phyloP scores from a whole-genome alignment of 257 asterid genomes.

The Pogostemon cablin region DNA sequence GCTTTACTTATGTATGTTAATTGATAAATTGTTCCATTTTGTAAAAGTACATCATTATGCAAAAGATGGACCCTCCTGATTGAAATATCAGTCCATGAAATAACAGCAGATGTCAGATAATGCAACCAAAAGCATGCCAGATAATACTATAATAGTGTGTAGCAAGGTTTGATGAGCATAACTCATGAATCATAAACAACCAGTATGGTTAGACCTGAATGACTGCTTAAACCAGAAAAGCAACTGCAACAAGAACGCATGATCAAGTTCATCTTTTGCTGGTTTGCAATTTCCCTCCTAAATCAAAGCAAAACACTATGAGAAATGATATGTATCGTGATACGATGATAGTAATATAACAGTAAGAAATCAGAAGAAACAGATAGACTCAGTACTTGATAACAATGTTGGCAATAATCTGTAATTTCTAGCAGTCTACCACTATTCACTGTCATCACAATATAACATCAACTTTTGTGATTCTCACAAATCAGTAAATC shows the following conservation, averaged over 20 bases:
- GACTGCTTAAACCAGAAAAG: slow-evolving; percentile 98
- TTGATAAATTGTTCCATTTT: slow-evolving; percentile 1
- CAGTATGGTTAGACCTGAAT: slow-evolving; percentile 61
- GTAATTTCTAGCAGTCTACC: neutral
- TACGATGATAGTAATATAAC: slow-evolving; percentile 13
- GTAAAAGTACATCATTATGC: slow-evolving; percentile 16
- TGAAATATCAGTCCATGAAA: slow-evolving; percentile 13
- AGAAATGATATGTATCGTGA: slow-evolving; percentile 29
- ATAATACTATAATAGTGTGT: slow-evolving; percentile 18
- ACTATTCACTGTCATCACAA: neutral
- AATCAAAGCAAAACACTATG: slow-evolving; percentile 32
- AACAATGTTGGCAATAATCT: slow-evolving; percentile 10
- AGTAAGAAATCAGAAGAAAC: slow-evolving; percentile 9
- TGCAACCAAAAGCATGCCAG: slow-evolving; percentile 20
- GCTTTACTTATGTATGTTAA: slow-evolving; percentile 22
- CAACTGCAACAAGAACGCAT: slow-evolving; percentile 89
- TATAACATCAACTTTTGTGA: neutral
- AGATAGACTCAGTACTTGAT: slow-evolving; percentile 25
- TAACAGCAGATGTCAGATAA: slow-evolving; percentile 3
- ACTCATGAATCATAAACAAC: slow-evolving; percentile 24
- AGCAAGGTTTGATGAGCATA: slow-evolving; percentile 16
- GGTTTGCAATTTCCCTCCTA: slow-evolving; percentile 87
- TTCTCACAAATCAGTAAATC: neutral
- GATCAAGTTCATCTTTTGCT: slow-evolving; percentile 73
- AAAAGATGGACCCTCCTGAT: slow-evolving; percentile 21